Conservation (phyloP, 164 flowering plant genomes). For the Vitis riparia region DNA sequence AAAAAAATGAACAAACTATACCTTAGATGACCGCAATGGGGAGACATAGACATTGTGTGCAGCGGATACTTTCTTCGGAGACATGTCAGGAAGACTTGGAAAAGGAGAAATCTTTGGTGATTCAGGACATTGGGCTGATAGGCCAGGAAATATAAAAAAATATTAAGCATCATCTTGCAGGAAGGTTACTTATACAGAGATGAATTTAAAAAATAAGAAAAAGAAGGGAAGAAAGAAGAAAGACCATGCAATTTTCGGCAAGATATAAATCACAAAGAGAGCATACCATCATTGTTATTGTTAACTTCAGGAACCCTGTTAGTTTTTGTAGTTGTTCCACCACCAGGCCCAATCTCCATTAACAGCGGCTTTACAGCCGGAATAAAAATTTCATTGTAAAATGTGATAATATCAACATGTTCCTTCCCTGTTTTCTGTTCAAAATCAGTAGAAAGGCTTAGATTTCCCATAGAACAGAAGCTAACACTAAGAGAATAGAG, state of each 20-base stretch:
- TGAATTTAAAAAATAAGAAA: background rate
- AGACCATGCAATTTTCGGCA: background rate
- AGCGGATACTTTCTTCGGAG: constrained; percentile 96
- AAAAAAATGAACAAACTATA: constrained; percentile 19
- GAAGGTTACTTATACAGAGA: background rate
- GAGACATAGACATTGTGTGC: constrained; percentile 95
- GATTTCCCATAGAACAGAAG: constrained; percentile 4
- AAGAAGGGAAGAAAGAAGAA: background rate
- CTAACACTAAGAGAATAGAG: constrained; percentile 6
- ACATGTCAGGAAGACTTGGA: constrained; percentile 96
- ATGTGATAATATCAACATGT: constrained; percentile 85
- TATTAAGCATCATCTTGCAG: background rate
- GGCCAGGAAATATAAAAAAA: constrained; percentile 10
- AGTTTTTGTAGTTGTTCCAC: constrained; percentile 45
- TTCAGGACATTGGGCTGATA: constrained; percentile 74
- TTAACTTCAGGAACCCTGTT: constrained; percentile 49
- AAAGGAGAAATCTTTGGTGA: constrained; percentile 75
- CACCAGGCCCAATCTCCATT: constrained; percentile 73
- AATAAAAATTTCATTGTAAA: constrained; percentile 88
- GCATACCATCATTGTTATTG: constrained; percentile 52
- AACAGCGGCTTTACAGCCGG: constrained; percentile 81
- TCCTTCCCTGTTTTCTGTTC: constrained; percentile 76
- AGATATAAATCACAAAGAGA: background rate
- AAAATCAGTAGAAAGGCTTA: constrained; percentile 27
- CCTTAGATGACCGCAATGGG: constrained; percentile 94